These are phyloP conservation scores for Cladobotryum mycophilum DNA, from an alignment of 2,329 filamentous ascomycete genomes.

Conservation along the genomic window DNA sequence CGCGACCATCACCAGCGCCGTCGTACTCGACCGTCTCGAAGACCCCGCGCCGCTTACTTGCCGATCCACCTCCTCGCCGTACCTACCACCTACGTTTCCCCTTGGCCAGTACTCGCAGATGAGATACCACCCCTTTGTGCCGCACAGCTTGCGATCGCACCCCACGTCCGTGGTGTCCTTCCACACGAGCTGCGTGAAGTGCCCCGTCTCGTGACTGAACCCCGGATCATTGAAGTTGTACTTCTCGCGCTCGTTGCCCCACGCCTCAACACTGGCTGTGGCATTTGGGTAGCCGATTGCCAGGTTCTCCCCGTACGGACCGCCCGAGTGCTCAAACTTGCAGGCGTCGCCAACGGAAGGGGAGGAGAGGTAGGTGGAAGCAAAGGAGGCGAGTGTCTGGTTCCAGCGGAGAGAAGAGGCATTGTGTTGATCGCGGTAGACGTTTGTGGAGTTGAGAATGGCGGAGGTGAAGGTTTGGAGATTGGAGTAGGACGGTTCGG, in stretches of 20 bases:
- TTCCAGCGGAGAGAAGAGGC: conserved; percentile 59
- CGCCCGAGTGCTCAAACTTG: conserved; percentile 50
- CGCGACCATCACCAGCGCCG: neutral
- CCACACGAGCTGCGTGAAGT: conserved; percentile 72
- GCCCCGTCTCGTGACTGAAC: conserved; percentile 56
- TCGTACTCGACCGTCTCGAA: neutral
- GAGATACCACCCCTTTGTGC: conserved; percentile 53
- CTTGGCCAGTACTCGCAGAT: conserved; percentile 65
- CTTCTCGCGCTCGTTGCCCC: conserved; percentile 47
- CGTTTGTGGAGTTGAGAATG: conserved; percentile 61
- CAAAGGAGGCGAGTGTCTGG: conserved; percentile 50
- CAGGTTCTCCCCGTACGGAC: conserved; percentile 69
- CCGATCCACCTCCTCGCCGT: conserved; percentile 30
- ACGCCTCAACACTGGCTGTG: conserved; percentile 54
- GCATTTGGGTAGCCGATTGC: conserved; percentile 60
- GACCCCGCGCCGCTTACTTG: neutral
- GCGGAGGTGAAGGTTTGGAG: conserved; percentile 39
- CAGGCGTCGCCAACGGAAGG: conserved; percentile 28
- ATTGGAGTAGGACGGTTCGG: conserved; percentile 27
- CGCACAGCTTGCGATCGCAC: conserved; percentile 42
- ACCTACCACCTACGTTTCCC: conserved; percentile 55
- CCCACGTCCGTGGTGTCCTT: conserved; percentile 54
- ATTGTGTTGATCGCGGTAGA: conserved; percentile 57
- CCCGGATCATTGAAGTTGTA: conserved; percentile 55
- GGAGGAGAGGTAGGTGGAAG: conserved; percentile 43